These are phyloP conservation scores for Botrytis cinerea DNA, from an alignment of 2,329 filamentous ascomycete species.

Conservation along the genomic window DNA sequence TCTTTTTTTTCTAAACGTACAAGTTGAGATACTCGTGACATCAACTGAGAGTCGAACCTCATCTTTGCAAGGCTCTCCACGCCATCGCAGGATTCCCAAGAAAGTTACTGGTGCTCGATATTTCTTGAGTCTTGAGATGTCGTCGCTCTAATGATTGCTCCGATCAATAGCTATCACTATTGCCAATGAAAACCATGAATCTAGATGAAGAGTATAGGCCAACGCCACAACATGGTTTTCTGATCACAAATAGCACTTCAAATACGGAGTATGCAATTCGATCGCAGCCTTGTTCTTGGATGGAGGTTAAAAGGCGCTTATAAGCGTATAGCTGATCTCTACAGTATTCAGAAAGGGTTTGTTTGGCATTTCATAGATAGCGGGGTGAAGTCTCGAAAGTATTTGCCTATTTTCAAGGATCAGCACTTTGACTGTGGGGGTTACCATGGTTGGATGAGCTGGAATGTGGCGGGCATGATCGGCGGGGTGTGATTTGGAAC, in stretches of 20 bases:
- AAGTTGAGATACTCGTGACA: background rate
- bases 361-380: constrained; percentile 1
- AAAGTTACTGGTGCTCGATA: background rate
- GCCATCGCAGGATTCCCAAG: background rate
- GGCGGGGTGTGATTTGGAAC: background rate
- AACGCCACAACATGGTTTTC: background rate
- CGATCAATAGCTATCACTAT: no score
- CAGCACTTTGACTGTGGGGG: background rate
- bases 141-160: background rate
- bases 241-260: background rate
- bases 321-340: constrained; percentile 2
- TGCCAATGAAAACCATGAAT: background rate
- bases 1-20: background rate
- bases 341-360: background rate
- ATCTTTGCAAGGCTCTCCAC: background rate
- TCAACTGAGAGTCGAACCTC: background rate
- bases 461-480: background rate
- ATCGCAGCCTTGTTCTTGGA: constrained; percentile 10
- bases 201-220: background rate
- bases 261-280: background rate
- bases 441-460: background rate
- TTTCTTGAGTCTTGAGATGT: background rate
- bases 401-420: background rate
- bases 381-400: background rate
- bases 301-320: background rate